Percentiles rank a stretch among this genome's conserved stretches.
These are phyloP conservation scores for Heterobasidion parviporum DNA, from an alignment of 1,284 basidiomycete genomes.

Conservation along the genomic window DNA sequence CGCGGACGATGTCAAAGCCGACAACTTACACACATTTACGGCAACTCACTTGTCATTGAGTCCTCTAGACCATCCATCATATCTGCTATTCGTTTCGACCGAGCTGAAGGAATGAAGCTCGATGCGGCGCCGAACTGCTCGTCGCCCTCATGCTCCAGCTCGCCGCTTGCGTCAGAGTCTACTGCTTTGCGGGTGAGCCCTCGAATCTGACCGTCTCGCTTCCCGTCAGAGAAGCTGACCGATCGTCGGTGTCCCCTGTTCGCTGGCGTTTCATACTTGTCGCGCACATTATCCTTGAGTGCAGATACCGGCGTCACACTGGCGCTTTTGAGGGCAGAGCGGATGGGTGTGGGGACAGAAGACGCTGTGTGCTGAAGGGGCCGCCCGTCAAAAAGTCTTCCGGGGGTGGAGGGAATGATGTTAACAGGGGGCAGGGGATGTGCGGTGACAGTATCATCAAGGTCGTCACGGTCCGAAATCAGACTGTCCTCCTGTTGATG, in stretches of 20 bases:
- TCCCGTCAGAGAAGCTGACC: conserved; percentile 93
- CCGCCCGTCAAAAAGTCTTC: conserved; percentile 12
- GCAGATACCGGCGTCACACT: conserved; percentile 46
- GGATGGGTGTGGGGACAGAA: conserved; percentile 32
- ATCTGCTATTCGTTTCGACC: conserved; percentile 73
- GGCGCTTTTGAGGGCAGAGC: conserved; percentile 48
- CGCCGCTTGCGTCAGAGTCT: conserved; percentile 21
- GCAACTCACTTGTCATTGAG: not conserved
- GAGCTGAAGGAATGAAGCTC: conserved; percentile 45
- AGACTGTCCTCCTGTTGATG: conserved; percentile 9
- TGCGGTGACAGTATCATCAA: conserved; percentile 13
- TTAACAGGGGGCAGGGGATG: conserved; percentile 1
- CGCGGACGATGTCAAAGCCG: not conserved
- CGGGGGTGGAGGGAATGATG: conserved; percentile 3
- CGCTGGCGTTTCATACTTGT: conserved; percentile 39
- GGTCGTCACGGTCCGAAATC: conserved; percentile 11
- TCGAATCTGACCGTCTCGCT: conserved; percentile 73
- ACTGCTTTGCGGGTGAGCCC: conserved; percentile 39
- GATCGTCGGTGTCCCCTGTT: conserved; percentile 56
- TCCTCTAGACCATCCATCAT: conserved; percentile 69
- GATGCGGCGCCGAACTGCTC: conserved; percentile 1
- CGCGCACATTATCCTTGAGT: conserved; percentile 38
- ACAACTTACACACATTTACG: not conserved
- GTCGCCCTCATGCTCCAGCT: conserved; percentile 16
- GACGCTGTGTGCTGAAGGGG: conserved; percentile 9